These are phyloP conservation scores for Sphaerulina vaccinii DNA, from an alignment of 2,329 filamentous ascomycete species.

Conservation along the genomic window DNA sequence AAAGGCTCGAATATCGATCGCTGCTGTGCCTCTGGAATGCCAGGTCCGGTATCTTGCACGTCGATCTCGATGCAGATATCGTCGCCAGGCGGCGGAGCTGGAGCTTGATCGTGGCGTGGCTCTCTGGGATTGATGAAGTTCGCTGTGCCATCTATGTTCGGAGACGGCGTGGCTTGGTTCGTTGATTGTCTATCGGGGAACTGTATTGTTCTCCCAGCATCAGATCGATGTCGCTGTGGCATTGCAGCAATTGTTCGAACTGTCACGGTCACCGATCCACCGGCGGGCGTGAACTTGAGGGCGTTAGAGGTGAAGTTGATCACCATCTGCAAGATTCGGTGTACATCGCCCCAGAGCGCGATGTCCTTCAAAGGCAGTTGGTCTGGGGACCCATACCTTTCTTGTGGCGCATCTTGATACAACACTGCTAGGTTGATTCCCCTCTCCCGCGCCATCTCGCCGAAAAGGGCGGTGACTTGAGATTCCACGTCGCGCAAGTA, in stretches of 20 bases:
- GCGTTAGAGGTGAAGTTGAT: conserved; percentile 92
- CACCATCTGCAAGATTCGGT: conserved; percentile 83
- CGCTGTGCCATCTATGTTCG: conserved; percentile 16
- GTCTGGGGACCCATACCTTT: conserved; percentile 9
- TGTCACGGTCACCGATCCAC: conserved; percentile 71
- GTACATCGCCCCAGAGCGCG: conserved; percentile 85
- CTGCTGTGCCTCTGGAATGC: conserved; percentile 75
- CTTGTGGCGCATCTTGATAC: conserved; percentile 53
- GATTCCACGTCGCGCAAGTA: conserved; percentile 75
- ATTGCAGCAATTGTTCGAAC: conserved; percentile 70
- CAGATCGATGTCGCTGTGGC: conserved; percentile 12
- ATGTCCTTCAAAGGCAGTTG: conserved; percentile 67
- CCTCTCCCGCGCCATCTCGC: conserved; percentile 80
- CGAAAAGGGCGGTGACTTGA: conserved; percentile 81
- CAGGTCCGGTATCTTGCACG: conserved; percentile 82
- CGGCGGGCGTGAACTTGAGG: conserved; percentile 80
- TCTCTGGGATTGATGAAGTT: conserved; percentile 24
- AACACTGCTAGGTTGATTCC: conserved; percentile 71
- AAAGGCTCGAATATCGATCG: conserved; percentile 89
- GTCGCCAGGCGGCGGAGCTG: conserved; percentile 56
- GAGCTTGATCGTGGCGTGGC: conserved; percentile 12
- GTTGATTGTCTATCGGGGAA: not conserved
- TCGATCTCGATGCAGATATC: conserved; percentile 79
- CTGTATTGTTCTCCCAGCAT: not conserved
- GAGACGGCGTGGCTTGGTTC: not conserved